Conservation (phyloP, 768 basidiomycete species). For the Suillus variegatus region DNA sequence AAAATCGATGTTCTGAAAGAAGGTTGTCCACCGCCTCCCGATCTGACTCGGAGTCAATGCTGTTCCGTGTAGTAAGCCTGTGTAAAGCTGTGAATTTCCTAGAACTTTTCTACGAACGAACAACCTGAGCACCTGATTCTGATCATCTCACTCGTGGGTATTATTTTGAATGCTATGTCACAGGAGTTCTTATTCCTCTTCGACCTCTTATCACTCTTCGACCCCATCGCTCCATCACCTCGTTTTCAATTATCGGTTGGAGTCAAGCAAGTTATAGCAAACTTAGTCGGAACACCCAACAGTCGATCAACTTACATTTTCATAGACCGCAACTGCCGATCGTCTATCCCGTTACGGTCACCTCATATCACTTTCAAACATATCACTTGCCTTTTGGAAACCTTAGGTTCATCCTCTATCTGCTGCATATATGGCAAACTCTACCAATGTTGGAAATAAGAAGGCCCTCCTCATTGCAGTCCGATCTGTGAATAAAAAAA, state of each 20-base stretch:
- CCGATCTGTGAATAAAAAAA: not conserved
- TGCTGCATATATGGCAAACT: conserved; percentile 1
- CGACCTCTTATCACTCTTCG: not conserved
- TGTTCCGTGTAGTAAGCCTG: not conserved
- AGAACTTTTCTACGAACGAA: not conserved
- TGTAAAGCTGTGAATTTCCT: not conserved
- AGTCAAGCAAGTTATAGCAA: not conserved
- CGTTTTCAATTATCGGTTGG: not conserved
- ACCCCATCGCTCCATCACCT: not conserved
- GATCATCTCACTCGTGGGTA: not conserved
- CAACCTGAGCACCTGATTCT: not conserved
- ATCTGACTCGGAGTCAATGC: not conserved
- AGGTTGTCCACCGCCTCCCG: not conserved
- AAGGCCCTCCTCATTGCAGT: conserved; percentile 29
- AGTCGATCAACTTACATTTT: not conserved
- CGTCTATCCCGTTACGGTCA: not conserved
- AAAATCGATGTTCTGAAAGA: not conserved
- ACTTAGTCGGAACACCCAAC: not conserved
- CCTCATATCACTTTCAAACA: not conserved
- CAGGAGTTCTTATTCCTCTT: not conserved
- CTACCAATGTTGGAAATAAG: conserved; percentile 11
- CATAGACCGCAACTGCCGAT: not conserved
- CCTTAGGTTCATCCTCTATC: not conserved
- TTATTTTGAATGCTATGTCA: not conserved
- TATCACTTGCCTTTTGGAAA: not conserved